These are phyloP conservation scores for Teunomyces kruisii DNA, from an alignment of 805 yeast genomes.

Conservation along the genomic window DNA sequence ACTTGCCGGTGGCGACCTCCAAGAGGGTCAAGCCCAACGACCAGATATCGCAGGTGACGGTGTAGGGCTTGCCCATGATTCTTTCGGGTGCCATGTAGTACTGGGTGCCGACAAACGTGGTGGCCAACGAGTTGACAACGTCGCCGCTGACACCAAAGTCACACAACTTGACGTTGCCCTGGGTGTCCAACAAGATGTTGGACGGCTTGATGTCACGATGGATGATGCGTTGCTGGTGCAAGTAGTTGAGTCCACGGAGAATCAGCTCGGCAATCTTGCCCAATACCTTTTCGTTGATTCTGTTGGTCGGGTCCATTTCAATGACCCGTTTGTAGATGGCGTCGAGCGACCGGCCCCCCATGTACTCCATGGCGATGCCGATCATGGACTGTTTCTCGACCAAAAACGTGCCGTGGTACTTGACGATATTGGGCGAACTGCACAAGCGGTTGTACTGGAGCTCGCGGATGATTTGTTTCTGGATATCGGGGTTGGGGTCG, in stretches of 20 bases:
- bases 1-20: conserved; percentile 90
- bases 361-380: conserved; percentile 94
- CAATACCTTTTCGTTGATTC: conserved; percentile 89
- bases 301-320: conserved; percentile 62
- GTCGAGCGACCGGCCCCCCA: conserved; percentile 91
- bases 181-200: conserved; percentile 71
- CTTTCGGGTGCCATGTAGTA: conserved; percentile 99
- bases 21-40: conserved; percentile 87
- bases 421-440: conserved; percentile 79
- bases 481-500: conserved; percentile 81
- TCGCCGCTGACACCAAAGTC: conserved; percentile 98
- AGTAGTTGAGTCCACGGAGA: conserved; percentile 77
- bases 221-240: conserved; percentile 83
- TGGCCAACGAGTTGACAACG: conserved; percentile 90
- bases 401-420: conserved; percentile 89
- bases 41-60: conserved; percentile 96
- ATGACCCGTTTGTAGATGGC: conserved; percentile 82
- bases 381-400: conserved; percentile 76
- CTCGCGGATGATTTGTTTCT: conserved; percentile 88
- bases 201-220: conserved; percentile 97
- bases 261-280: conserved; percentile 90
- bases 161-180: conserved; percentile 87
- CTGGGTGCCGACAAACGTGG: conserved; percentile 96
- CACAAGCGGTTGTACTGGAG: conserved; percentile 84
- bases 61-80: conserved; percentile 91